A percentile compares a stretch with the other conserved stretches of the same genome.
Evolutionary conservation across 306 rosid species (phyloP).

Genomic region (Cucurbita pepo): DNA sequence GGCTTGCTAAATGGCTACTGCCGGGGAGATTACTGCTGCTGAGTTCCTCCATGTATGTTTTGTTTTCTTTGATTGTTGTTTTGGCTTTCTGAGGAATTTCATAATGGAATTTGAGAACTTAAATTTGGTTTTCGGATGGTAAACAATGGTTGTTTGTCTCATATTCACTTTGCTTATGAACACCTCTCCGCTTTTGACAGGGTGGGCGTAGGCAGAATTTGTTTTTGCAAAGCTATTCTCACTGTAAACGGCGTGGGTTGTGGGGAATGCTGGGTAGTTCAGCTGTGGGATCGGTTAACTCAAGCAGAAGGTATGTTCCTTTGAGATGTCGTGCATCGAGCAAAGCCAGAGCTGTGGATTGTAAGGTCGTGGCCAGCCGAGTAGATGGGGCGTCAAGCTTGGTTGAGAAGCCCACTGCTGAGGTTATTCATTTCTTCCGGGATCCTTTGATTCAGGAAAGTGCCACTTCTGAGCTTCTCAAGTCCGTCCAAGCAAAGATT

Average conservation of each 20-base stretch:
- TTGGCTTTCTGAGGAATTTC: neutral
- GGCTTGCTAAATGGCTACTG: conserved; percentile 21
- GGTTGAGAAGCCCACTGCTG: conserved; percentile 29
- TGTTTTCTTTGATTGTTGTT: neutral
- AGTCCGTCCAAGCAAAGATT: conserved; percentile 48
- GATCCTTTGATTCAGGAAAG: conserved; percentile 59
- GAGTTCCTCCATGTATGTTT: conserved; percentile 39
- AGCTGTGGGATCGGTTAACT: neutral
- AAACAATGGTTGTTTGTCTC: neutral
- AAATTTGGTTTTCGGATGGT: neutral
- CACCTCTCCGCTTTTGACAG: conserved; percentile 11
- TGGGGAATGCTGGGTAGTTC: conserved; percentile 25
- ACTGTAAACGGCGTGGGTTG: conserved; percentile 19
- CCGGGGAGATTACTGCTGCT: conserved; percentile 32
- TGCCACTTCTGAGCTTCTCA: conserved; percentile 53
- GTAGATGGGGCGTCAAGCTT: conserved; percentile 23
- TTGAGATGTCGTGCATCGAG: conserved; percentile 39
- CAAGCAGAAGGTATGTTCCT: conserved; percentile 10
- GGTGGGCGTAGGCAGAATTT: conserved; percentile 33
- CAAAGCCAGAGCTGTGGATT: conserved; percentile 35
- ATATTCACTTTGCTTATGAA: neutral
- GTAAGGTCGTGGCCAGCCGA: conserved; percentile 25
- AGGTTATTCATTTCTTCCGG: conserved; percentile 51
- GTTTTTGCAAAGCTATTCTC: conserved; percentile 22
- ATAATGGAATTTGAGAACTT: neutral